Conservation (phyloP, 108 stramenopile genomes). For the Skeletonema menzelii region DNA sequence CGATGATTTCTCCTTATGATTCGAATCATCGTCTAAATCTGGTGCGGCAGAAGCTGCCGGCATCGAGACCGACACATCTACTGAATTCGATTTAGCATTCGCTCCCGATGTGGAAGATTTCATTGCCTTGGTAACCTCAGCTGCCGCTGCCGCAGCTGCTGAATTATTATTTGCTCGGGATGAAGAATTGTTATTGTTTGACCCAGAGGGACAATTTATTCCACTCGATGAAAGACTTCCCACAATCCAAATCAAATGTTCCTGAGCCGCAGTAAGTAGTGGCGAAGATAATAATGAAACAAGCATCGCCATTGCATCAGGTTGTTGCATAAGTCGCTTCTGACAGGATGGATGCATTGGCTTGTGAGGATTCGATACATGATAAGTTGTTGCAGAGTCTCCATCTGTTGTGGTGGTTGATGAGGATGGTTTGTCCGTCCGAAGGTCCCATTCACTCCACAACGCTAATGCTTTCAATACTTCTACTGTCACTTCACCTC, state of each 20-base stretch:
- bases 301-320: slow-evolving; percentile 83
- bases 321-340: slow-evolving; percentile 77
- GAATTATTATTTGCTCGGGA: slow-evolving; percentile 13
- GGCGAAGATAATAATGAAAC: slow-evolving; percentile 73
- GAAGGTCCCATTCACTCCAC: not conserved
- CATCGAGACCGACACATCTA: slow-evolving; percentile 4
- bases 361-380: not conserved
- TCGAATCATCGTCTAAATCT: not conserved
- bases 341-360: slow-evolving; percentile 54
- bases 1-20: slow-evolving; percentile 11
- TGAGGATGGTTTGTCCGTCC: not conserved
- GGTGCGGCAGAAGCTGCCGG: slow-evolving; percentile 7
- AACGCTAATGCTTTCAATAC: not conserved
- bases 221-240: slow-evolving; percentile 83
- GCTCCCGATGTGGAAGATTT: slow-evolving; percentile 4
- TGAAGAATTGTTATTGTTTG: slow-evolving; percentile 20
- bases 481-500: not conserved
- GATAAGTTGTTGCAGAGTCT: not conserved
- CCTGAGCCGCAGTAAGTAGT: slow-evolving; percentile 62
- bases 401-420: slow-evolving; percentile 1
- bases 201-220: slow-evolving; percentile 15
- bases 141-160: slow-evolving; percentile 2
- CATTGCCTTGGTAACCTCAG: slow-evolving; percentile 7
- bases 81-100: not conserved
- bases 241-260: slow-evolving; percentile 85